Evolutionary conservation across 208 protist species (phyloP), one percentile per base, ranked within the genome.

Genomic region (Trypanosoma brucei): DNA sequence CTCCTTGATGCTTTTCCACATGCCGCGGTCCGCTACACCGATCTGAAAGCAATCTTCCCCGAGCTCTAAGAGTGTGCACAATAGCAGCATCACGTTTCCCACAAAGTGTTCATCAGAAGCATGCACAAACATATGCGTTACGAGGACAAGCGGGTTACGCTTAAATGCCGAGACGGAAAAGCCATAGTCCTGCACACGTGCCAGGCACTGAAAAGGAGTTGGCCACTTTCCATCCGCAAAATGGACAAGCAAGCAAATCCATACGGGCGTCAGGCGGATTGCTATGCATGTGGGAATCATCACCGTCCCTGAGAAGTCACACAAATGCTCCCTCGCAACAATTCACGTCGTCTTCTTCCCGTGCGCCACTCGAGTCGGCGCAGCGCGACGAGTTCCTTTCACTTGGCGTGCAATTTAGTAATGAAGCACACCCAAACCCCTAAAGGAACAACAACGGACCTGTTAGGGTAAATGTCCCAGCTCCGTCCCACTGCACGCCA

Each of bases 81-180:
- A 58, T 45, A 91, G 75, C 6, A 73, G 67, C 22, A 76, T 64
- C 38, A 76, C 38, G 55, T 91, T 91, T 7, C 54, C 62, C 14
- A 79, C 46, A 8, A 91, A 52, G 59, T 91, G 84, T 11, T 62
- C n/a, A 22, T 78, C 68, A 33, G 65, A 75, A 33, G 72, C 62
- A 62, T 91, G 84, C 3, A 91, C 73, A 58, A 91, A 91, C 5
- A 87, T 49, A 48, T 87, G 80, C 3, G 84, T 91, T 2, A 84
- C 22, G 8, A 87, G 45, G 1, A 73, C 75, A 1, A 48, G 9
- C 1, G 75, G 79, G 4, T 51, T 60, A n/a, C 65, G 59, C 14
- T 55, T 55, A 53, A 83, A 76, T 3, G 62, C 7, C 4, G 64
- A 31, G 3, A 77, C 63, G 60, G 68, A 75, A 54, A 91, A 88